A percentile compares a stretch with the other conserved stretches of the same genome.
Evolutionary conservation across 2,329 filamentous ascomycete species (phyloP).

Genomic region (Colletotrichum spinosum): DNA sequence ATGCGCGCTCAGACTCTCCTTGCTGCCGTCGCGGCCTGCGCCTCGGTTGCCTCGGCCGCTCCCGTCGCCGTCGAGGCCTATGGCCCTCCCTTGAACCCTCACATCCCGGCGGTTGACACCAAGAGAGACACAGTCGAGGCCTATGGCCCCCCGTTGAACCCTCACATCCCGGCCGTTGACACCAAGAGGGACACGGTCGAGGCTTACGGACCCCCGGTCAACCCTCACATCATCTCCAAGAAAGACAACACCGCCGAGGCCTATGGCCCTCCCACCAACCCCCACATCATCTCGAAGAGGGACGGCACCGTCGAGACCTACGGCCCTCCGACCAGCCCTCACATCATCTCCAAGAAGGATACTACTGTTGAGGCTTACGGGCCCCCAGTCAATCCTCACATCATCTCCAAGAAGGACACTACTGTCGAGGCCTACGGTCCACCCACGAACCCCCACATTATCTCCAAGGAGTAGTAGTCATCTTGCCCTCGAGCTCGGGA

Average conservation of each 20-base stretch:
- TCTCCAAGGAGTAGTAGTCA: conserved; percentile 1
- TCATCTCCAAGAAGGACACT: conserved; percentile 6
- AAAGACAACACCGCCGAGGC: conserved; percentile 20
- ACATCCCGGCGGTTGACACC: conserved; percentile 6
- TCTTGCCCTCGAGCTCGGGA: no score
- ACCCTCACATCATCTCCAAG: conserved; percentile 25
- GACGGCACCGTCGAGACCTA: conserved; percentile 21
- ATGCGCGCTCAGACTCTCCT: conserved; percentile 26
- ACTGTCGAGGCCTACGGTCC: conserved; percentile 12
- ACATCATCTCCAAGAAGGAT: conserved; percentile 19
- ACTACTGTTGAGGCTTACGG: conserved; percentile 18
- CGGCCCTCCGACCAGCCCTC: conserved; percentile 25
- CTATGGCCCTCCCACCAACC: conserved; percentile 27
- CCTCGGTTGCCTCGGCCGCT: conserved; percentile 11
- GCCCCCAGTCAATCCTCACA: conserved; percentile 25
- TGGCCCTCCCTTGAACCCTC: conserved; percentile 23
- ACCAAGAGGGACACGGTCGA: conserved; percentile 14
- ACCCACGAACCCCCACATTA: conserved; percentile 27
- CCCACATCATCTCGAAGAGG: conserved; percentile 25
- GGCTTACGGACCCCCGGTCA: conserved; percentile 25
- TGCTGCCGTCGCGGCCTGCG: conserved; percentile 17
- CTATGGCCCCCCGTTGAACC: conserved; percentile 25
- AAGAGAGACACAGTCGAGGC: conserved; percentile 23
- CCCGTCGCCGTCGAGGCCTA: conserved; percentile 23
- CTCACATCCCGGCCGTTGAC: conserved; percentile 18